Conservation (phyloP, 208 protist genomes). For the Balamuthia mandrillaris region DNA sequence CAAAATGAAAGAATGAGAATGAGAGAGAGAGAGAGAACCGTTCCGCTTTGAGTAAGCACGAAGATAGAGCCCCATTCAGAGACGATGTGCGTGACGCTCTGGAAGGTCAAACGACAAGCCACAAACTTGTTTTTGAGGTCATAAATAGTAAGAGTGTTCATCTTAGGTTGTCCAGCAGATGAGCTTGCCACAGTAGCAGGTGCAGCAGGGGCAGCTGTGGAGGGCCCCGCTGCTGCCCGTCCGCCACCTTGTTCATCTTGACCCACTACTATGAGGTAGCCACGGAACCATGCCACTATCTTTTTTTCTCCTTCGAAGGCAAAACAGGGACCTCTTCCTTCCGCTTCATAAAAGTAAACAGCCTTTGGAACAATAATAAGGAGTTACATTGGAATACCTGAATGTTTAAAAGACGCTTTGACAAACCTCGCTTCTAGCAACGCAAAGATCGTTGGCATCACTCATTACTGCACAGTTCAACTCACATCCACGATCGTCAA, state of each 20-base stretch:
- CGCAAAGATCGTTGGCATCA: conserved; percentile 47
- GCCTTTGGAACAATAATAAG: conserved; percentile 18
- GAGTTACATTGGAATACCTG: neutral
- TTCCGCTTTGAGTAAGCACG: conserved; percentile 74
- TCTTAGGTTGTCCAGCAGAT: neutral
- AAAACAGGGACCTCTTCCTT: conserved; percentile 70
- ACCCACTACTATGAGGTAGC: conserved; percentile 82
- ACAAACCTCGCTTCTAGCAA: conserved; percentile 40
- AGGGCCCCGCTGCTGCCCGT: too few relatives aligned
- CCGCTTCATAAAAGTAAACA: conserved; percentile 71
- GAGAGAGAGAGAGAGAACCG: neutral
- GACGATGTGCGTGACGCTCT: conserved; percentile 75
- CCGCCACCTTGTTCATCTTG: too few relatives aligned
- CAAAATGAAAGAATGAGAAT: neutral
- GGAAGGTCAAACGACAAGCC: conserved; percentile 75
- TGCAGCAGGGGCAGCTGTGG: neutral
- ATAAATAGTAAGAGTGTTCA: neutral
- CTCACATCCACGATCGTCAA: conserved; percentile 55
- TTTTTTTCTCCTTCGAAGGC: conserved; percentile 76
- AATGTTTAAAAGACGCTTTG: too few relatives aligned
- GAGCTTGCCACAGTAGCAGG: conserved; percentile 6
- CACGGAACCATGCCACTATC: conserved; percentile 74
- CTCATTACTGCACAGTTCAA: conserved; percentile 46
- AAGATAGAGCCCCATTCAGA: conserved; percentile 79
- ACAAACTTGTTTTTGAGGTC: conserved; percentile 78